Evolutionary conservation across 441 rosid species (phyloP).

Genomic region (Francoa sonchifolia): DNA sequence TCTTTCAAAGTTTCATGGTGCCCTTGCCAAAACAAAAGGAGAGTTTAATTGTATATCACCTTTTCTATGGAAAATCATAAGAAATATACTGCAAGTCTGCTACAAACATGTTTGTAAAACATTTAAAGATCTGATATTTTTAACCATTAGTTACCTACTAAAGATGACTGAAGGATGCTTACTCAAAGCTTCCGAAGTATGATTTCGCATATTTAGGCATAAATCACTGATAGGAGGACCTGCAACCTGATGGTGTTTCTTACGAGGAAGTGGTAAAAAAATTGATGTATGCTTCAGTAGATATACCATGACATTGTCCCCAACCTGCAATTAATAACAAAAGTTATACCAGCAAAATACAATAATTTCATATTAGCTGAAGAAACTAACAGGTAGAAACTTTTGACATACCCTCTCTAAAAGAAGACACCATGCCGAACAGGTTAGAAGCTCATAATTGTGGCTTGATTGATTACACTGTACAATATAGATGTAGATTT

Average conservation of each 20-base stretch:
- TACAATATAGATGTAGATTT: constrained; percentile 6
- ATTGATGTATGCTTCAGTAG: constrained; percentile 50
- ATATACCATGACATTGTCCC: constrained; percentile 56
- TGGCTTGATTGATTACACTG: constrained; percentile 42
- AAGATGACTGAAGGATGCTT: constrained; percentile 12
- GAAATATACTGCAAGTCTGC: no score
- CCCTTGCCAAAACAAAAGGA: no score
- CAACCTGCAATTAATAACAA: constrained; percentile 39
- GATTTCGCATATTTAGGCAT: constrained; percentile 17
- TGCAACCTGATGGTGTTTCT: constrained; percentile 57
- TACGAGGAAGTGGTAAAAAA: constrained; percentile 39
- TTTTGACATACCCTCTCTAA: constrained; percentile 44
- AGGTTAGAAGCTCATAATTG: constrained; percentile 38
- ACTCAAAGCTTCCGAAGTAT: constrained; percentile 4
- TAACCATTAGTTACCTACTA: constrained; percentile 7
- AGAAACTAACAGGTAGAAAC: constrained; percentile 8
- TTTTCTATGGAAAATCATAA: no score
- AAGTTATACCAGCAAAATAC: neutral
- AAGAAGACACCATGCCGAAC: constrained; percentile 61
- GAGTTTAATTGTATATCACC: no score
- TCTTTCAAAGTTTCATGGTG: no score
- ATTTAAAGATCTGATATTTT: no score
- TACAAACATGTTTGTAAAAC: no score
- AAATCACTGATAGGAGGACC: constrained; percentile 44
- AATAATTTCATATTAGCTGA: neutral